Conservation (phyloP, 257 asterid species). For the Nicotiana attenuata region DNA sequence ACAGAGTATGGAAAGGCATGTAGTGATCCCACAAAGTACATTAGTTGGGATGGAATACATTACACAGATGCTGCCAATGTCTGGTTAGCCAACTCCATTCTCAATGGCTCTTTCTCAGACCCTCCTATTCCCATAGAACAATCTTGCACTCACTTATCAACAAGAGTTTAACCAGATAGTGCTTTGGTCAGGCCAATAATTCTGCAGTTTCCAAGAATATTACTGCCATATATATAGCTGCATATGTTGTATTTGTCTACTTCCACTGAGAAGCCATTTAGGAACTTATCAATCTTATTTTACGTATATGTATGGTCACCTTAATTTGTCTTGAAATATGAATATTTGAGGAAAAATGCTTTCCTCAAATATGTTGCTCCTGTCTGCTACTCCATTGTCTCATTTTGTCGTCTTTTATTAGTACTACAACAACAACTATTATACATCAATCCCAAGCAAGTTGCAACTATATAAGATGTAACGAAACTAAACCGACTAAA, state of each 20-base stretch:
- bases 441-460: background rate
- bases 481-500: background rate
- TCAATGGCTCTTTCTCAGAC: constrained; percentile 18
- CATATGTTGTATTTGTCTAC: background rate
- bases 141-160: constrained; percentile 13
- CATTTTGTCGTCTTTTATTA: no score
- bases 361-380: no score
- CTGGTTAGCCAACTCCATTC: constrained; percentile 2
- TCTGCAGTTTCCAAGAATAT: background rate
- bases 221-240: background rate
- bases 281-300: background rate
- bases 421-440: background rate
- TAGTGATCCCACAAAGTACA: constrained; percentile 17
- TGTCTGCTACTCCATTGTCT: background rate
- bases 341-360: no score
- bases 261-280: background rate
- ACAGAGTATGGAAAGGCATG: constrained; percentile 27
- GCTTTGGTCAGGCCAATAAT: background rate
- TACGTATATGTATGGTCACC: background rate
- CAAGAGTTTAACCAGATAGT: background rate
- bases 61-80: constrained; percentile 41
- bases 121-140: constrained; percentile 13
- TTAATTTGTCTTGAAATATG: no score
- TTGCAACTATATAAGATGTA: background rate
- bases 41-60: constrained; percentile 52